phyloP scores from a whole-genome alignment of 1,284 basidiomycete species.

The Stygiomarasmius scandens region DNA sequence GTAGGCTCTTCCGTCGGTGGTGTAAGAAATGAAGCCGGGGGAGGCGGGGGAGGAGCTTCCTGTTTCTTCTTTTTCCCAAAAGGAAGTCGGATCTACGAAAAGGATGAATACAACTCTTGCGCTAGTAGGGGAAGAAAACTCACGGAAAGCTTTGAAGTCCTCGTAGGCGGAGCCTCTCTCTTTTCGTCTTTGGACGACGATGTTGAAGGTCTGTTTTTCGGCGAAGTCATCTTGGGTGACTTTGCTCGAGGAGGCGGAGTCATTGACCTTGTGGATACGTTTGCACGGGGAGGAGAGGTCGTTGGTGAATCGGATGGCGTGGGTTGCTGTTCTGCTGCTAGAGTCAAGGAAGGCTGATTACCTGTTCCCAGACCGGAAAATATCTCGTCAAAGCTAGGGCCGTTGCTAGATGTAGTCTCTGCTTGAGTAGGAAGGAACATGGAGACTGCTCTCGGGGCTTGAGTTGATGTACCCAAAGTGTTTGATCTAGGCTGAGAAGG shows the following conservation, averaged over 20 bases:
- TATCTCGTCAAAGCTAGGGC: slow-evolving; percentile 60
- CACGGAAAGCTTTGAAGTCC: slow-evolving; percentile 76
- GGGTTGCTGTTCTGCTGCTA: slow-evolving; percentile 32
- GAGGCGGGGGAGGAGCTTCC: slow-evolving; percentile 45
- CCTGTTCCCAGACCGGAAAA: slow-evolving; percentile 55
- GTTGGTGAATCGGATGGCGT: slow-evolving; percentile 39
- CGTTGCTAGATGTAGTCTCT: slow-evolving; percentile 18
- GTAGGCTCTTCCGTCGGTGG: slow-evolving; percentile 53
- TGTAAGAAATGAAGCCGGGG: slow-evolving; percentile 44
- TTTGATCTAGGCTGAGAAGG: slow-evolving; percentile 8
- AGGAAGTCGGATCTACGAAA: slow-evolving; percentile 76
- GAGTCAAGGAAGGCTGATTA: slow-evolving; percentile 37
- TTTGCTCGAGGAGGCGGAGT: slow-evolving; percentile 55
- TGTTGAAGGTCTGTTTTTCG: slow-evolving; percentile 16
- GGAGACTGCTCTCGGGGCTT: slow-evolving; percentile 3
- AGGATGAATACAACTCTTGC: too few species aligned
- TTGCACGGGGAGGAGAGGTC: slow-evolving; percentile 37
- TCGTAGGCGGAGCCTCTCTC: slow-evolving; percentile 42
- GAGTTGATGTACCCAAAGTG: not conserved
- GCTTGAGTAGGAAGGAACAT: slow-evolving; percentile 12
- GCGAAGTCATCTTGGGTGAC: slow-evolving; percentile 53
- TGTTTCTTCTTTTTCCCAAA: slow-evolving; percentile 75
- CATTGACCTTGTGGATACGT: slow-evolving; percentile 22
- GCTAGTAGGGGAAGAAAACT: too few species aligned
- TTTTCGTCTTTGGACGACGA: slow-evolving; percentile 59